These are phyloP conservation scores for Phytophthora parvispora DNA, from an alignment of 352 stramenopile species.

Conservation along the genomic window DNA sequence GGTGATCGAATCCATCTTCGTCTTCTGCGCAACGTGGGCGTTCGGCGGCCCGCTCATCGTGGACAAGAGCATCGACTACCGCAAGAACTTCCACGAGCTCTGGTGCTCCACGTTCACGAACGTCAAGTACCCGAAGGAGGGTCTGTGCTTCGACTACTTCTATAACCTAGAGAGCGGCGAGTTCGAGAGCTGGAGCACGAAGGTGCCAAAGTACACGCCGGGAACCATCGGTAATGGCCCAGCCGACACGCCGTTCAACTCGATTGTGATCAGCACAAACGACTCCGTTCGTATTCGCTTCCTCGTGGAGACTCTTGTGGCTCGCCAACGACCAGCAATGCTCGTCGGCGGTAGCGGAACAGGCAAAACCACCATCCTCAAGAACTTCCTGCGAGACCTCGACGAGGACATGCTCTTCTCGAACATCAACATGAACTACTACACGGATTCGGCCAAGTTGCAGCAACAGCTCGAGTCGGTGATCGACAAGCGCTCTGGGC, in stretches of 20 bases:
- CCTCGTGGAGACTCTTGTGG: constrained; percentile 95
- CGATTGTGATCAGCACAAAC: constrained; percentile 97
- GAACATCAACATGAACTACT: constrained; percentile 99
- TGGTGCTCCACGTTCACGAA: constrained; percentile 85
- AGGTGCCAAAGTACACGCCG: constrained; percentile 93
- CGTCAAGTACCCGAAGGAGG: constrained; percentile 97
- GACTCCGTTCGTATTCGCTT: constrained; percentile 97
- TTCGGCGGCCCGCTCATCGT: constrained; percentile 97
- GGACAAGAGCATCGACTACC: constrained; percentile 92
- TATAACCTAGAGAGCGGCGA: constrained; percentile 95
- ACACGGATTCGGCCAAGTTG: constrained; percentile 95
- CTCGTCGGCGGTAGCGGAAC: constrained; percentile 97
- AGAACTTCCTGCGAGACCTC: constrained; percentile 94
- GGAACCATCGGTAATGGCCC: constrained; percentile 94
- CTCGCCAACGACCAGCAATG: constrained; percentile 95
- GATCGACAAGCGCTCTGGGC: constrained; percentile 97
- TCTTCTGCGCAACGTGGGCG: constrained; percentile 97
- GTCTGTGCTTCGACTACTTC: constrained; percentile 98
- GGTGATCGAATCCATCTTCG: constrained; percentile 97
- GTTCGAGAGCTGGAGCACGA: constrained; percentile 95
- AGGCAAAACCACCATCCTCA: constrained; percentile 98
- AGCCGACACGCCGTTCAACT: constrained; percentile 96
- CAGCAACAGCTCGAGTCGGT: constrained; percentile 97
- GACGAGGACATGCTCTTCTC: constrained; percentile 97
- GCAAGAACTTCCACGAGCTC: constrained; percentile 91